phyloP scores from a whole-genome alignment of 805 yeast genomes.

The Starmerella stigmatis region DNA sequence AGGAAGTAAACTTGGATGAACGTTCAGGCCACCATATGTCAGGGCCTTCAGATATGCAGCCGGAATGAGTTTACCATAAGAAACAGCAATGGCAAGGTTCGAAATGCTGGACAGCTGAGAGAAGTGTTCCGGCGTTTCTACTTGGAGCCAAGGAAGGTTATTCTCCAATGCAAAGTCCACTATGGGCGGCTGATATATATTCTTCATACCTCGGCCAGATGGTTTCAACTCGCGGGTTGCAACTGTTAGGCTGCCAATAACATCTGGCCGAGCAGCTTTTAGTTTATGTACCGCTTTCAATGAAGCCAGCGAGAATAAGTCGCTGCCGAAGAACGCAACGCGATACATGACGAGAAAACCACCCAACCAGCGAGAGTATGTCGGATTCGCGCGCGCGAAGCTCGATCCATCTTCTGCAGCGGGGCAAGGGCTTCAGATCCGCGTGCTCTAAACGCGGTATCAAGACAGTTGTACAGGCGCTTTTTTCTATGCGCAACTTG shows the following conservation, averaged over 20 bases:
- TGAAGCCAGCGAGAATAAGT: constrained; percentile 20
- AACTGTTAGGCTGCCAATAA: constrained; percentile 9
- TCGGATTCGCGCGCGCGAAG: no score
- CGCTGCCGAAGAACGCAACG: constrained; percentile 25
- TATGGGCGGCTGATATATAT: constrained; percentile 16
- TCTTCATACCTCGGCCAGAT: constrained; percentile 24
- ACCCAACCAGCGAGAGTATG: neutral
- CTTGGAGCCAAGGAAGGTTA: constrained; percentile 16
- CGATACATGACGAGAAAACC: constrained; percentile 8
- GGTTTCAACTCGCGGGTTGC: constrained; percentile 20
- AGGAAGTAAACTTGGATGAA: constrained; percentile 88
- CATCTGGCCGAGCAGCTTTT: constrained; percentile 8
- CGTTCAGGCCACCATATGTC: constrained; percentile 65
- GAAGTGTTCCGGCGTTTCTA: constrained; percentile 19
- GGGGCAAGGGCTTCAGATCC: no score
- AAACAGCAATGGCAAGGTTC: constrained; percentile 77
- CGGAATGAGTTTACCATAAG: constrained; percentile 80
- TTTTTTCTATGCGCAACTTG: no score
- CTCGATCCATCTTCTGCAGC: no score
- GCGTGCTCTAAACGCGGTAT: no score
- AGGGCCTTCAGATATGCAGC: constrained; percentile 39
- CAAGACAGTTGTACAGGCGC: no score
- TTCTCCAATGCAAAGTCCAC: constrained; percentile 18
- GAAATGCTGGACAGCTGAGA: neutral
- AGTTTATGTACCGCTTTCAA: constrained; percentile 14